Conservation (phyloP, 345 rosid genomes). For the Arabis alpina region DNA sequence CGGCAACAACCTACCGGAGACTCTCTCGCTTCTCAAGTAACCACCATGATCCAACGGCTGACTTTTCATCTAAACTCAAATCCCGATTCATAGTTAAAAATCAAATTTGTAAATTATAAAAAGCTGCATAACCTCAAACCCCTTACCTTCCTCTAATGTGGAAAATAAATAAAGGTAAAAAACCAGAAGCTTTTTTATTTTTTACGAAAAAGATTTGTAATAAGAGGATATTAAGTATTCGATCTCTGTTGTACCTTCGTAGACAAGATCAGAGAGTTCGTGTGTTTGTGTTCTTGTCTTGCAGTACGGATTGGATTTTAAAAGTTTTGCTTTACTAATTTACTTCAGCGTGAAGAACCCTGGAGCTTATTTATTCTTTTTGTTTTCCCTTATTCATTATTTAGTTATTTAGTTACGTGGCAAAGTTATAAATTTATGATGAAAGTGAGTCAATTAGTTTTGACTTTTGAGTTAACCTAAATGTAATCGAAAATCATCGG, state of each 20-base stretch:
- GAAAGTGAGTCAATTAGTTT: too few species aligned
- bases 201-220: not conserved
- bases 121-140: constrained; percentile 23
- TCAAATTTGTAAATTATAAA: not conserved
- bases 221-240: not conserved
- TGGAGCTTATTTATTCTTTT: not conserved
- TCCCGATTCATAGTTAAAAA: not conserved
- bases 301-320: not conserved
- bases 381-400: not conserved
- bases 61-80: constrained; percentile 21
- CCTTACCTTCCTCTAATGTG: not conserved
- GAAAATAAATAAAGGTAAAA: not conserved
- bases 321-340: not conserved
- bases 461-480: too few species aligned
- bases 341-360: constrained; percentile 22
- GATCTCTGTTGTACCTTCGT: constrained; percentile 23
- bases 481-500: too few species aligned
- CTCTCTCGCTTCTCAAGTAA: constrained; percentile 16
- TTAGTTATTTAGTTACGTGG: not conserved
- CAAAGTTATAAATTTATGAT: too few species aligned
- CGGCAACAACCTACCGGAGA: constrained; percentile 6
- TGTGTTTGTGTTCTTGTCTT: not conserved
- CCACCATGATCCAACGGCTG: constrained; percentile 8
- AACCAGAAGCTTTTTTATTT: not conserved
- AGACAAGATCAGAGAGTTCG: not conserved